Evolutionary conservation across 257 asterid genomes (phyloP), one percentile per base, ranked within the genome.

Genomic region (Penstemon newberryi): DNA sequence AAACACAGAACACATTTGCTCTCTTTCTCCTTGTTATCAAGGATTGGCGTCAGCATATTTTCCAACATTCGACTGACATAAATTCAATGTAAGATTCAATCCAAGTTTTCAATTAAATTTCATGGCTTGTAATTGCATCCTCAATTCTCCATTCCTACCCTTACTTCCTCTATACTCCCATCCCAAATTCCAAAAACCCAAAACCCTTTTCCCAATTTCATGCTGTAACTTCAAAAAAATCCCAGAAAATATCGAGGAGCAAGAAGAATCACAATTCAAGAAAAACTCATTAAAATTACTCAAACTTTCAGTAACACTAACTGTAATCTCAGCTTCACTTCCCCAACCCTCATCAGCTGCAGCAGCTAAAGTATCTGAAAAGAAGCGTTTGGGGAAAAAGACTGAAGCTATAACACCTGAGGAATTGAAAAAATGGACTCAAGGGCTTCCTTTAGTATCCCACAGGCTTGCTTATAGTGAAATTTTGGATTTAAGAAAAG

Each of bases 401-500:
- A 18, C 74, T 0, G 96, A 87, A 55, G 79, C 90, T 15, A 73
- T 87, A 70, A 81, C 88, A 6, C 85, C 87, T 4, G 87, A 90
- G 77, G 92, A 90, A 53, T 47, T 88, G 77, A 70, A 75, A 43
- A 85, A 81, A 75, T 93, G 99, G 99, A 79, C 89, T 11, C 80
- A 83, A 62, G 97, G 96, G 56, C 89, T 93, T 58, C 99, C 99
- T 33, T 65, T 83, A n/a, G 92, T 93, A 63, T 75, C 92, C 37
- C 75, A 75, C 67, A 85, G 99, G 77, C 77, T 93, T 64, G 84
- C 89, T 9, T 93, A 90, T 75, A 80, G 84, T 52, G 95, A 90
- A 63, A 65, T 93, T 3, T 74, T 93, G 82, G 89, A 85, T 52
- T 77, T 90, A 79, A 90, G 60, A 67, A 82, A 83, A 60, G 96